A percentile compares a stretch with the other conserved stretches of the same genome.
Conservation (phyloP, 306 rosid genomes). For the Adenanthera pavonina region DNA sequence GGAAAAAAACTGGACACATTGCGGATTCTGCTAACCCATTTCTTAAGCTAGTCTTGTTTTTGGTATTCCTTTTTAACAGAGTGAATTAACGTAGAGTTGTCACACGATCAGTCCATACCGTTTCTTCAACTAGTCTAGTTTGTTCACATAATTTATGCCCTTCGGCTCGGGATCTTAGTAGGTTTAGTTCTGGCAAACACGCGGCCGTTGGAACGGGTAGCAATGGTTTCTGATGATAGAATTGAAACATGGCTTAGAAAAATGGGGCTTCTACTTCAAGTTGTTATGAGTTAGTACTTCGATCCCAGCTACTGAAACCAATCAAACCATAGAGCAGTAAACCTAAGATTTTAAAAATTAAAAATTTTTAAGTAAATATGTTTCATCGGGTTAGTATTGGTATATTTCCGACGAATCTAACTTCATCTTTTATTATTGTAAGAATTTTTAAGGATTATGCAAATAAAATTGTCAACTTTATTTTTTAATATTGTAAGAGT, state of each 20-base stretch:
- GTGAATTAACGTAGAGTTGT: not conserved
- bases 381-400: no score
- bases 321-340: no score
- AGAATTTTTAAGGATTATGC: no score
- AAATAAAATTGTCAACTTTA: no score
- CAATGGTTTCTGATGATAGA: not conserved
- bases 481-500: no score
- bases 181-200: not conserved
- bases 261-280: no score
- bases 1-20: constrained; percentile 26
- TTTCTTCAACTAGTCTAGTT: constrained; percentile 13
- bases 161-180: not conserved
- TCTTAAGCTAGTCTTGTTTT: constrained; percentile 1
- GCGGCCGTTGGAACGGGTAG: not conserved
- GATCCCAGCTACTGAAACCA: not conserved
- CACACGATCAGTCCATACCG: not conserved
- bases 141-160: not conserved
- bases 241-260: not conserved
- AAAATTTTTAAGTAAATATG: no score
- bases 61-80: not conserved
- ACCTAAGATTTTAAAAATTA: no score
- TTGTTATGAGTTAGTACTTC: not conserved
- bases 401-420: no score
- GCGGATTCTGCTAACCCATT: constrained; percentile 48
- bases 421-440: no score